phyloP scores from a whole-genome alignment of 2,329 filamentous ascomycete genomes.

The Aspergillus piperis region DNA sequence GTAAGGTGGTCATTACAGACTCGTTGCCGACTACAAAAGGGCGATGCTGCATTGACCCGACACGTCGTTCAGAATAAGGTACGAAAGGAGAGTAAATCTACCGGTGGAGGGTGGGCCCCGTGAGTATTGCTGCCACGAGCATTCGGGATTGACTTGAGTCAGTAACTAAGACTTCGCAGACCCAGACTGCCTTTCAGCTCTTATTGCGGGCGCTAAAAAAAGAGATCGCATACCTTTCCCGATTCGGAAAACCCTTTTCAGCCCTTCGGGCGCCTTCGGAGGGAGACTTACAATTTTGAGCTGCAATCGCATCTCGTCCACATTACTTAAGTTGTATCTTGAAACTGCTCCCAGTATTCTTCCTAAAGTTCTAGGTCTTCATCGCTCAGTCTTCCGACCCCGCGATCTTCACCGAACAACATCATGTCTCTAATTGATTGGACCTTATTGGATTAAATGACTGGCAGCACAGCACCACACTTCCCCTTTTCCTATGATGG shows the following conservation, averaged over 20 bases:
- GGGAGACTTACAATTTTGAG: not conserved
- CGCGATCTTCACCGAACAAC: constrained; percentile 30
- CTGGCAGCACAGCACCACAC: too few relatives aligned
- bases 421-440: too few relatives aligned
- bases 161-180: not conserved
- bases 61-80: constrained; percentile 4
- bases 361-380: not conserved
- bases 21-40: not conserved
- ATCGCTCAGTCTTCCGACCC: constrained; percentile 21
- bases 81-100: not conserved
- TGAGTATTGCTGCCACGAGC: not conserved
- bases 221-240: constrained; percentile 18
- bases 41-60: constrained; percentile 11
- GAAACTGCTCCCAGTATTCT: not conserved
- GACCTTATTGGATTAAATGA: too few relatives aligned
- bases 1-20: not conserved
- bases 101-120: constrained; percentile 9
- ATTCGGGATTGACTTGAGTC: not conserved
- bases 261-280: constrained; percentile 7
- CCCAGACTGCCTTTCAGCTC: not conserved
- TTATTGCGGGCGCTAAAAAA: constrained; percentile 19
- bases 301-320: not conserved
- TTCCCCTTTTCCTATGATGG: too few relatives aligned
- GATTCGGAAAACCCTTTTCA: constrained; percentile 18
- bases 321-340: not conserved